These are phyloP conservation scores for Rhodotorula sp. DNA, from an alignment of 1,284 basidiomycete species.

Conservation along the genomic window DNA sequence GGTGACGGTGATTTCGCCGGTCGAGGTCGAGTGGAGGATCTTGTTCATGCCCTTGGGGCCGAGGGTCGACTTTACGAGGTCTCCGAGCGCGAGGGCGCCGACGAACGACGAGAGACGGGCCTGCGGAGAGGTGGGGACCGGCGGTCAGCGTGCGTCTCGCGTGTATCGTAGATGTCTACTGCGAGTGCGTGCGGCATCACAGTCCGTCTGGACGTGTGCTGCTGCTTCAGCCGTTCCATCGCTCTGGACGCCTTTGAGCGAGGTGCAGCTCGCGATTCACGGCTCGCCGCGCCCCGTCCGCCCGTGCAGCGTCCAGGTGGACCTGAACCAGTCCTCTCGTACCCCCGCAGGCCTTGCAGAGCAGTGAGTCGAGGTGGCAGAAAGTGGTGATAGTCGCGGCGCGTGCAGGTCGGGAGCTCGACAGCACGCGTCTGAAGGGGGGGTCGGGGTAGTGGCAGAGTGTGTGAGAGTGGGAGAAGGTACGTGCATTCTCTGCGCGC, in stretches of 20 bases:
- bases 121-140: constrained; percentile 2
- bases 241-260: too few species aligned
- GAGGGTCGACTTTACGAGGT: constrained; percentile 96
- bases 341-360: too few species aligned
- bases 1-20: constrained; percentile 92
- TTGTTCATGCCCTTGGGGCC: constrained; percentile 78
- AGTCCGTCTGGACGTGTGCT: background rate
- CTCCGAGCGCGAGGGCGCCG: constrained; percentile 92
- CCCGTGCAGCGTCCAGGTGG: too few species aligned
- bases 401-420: background rate
- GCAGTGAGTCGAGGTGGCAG: background rate
- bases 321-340: too few species aligned
- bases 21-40: constrained; percentile 86
- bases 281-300: too few species aligned
- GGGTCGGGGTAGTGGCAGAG: fast-evolving
- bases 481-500: constrained; percentile 42
- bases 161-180: background rate
- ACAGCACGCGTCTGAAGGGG: background rate
- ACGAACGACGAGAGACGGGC: constrained; percentile 96
- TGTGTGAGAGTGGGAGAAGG: too few species aligned
- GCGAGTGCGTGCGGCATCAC: background rate
- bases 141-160: constrained; percentile 4
- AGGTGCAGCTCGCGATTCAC: too few species aligned
- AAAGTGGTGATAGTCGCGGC: constrained; percentile 1
- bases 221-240: too few species aligned